A percentile compares a stretch with the other conserved stretches of the same genome.
Evolutionary conservation across 2,329 filamentous ascomycete species (phyloP).

Genomic region (Aspergillus flavus): DNA sequence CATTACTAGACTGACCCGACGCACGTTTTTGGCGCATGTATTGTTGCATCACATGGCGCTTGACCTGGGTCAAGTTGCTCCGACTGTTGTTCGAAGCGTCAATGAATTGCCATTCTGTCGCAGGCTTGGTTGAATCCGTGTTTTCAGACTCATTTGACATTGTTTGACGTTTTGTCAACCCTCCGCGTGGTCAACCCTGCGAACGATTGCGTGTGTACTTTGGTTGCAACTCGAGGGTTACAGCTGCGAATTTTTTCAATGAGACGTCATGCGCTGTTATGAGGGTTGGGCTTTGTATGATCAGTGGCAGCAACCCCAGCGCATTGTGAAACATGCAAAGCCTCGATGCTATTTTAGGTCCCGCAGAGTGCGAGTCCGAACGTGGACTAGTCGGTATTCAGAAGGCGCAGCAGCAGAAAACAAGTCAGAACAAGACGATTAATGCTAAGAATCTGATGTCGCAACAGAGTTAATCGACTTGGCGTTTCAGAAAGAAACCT

Average conservation of each 20-base stretch:
- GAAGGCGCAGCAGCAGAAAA: not conserved
- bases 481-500: not conserved
- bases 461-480: not conserved
- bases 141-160: slow-evolving; percentile 22
- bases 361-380: not conserved
- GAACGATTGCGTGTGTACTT: not conserved
- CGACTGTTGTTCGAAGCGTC: slow-evolving; percentile 41
- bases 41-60: slow-evolving; percentile 49
- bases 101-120: slow-evolving; percentile 42
- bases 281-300: not conserved
- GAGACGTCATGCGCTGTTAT: not conserved
- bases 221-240: not conserved
- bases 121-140: slow-evolving; percentile 4
- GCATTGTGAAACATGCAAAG: not conserved
- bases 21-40: slow-evolving; percentile 42
- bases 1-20: slow-evolving; percentile 18
- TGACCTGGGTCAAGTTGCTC: slow-evolving; percentile 42
- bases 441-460: not conserved
- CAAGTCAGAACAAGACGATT: not conserved
- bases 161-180: not conserved
- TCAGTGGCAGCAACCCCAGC: not conserved
- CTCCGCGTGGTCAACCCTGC: not conserved
- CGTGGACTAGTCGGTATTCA: not conserved
- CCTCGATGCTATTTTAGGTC: not conserved
- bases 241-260: not conserved